These are phyloP conservation scores for Botrytis paeoniae DNA, from an alignment of 2,329 filamentous ascomycete species.

Conservation along the genomic window DNA sequence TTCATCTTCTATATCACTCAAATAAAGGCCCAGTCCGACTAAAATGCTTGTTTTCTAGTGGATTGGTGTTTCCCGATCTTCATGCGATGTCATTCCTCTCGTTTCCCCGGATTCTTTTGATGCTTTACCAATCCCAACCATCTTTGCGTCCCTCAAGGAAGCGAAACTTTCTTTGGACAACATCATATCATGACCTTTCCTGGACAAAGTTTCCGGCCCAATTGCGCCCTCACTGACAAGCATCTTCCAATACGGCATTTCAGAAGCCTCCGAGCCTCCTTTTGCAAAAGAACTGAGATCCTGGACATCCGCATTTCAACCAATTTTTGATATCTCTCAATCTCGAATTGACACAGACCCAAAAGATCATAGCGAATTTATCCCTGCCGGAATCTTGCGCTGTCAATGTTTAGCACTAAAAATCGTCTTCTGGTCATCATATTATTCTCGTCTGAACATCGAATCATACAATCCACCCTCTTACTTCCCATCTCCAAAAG, in stretches of 20 bases:
- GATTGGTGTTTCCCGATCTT: not conserved
- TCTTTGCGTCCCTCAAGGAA: not conserved
- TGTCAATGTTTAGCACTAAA: not conserved
- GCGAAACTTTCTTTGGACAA: not conserved
- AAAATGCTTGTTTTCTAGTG: not conserved
- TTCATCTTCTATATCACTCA: not conserved
- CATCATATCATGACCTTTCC: not conserved
- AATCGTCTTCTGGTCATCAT: not conserved
- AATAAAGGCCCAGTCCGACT: not conserved
- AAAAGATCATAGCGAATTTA: not conserved
- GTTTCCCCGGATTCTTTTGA: not conserved
- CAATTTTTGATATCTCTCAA: not conserved
- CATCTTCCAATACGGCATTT: not conserved
- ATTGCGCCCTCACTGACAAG: not conserved
- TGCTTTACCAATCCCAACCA: not conserved
- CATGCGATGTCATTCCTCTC: too few relatives aligned
- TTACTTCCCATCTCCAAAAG: too few relatives aligned
- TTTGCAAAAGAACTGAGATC: not conserved
- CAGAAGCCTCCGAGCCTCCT: not conserved
- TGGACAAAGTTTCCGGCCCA: not conserved
- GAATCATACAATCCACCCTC: not conserved
- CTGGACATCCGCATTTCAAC: not conserved
- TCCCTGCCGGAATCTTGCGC: not conserved
- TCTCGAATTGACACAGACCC: not conserved
- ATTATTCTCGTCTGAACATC: not conserved